Evolutionary conservation across 2,329 filamentous ascomycete species (phyloP), one percentile per base, ranked within the genome.

Genomic region (Cercospora janseana): DNA sequence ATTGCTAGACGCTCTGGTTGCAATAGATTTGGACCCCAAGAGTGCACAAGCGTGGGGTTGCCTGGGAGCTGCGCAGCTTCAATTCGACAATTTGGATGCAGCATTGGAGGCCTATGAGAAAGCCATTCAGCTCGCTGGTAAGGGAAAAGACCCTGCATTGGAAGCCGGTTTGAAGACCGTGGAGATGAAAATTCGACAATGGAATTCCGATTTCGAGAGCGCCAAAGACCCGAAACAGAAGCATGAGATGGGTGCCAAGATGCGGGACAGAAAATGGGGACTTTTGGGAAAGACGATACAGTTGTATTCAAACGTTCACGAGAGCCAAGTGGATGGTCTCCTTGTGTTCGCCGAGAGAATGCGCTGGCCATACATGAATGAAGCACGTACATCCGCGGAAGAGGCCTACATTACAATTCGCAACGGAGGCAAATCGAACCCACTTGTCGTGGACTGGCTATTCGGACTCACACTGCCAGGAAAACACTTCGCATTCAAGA

Each of bases 301-400:
- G 3, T 43, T 43, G 23, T 18, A 43, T 7, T 43, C 40, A 1
- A 23, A 29, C n/a, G 40, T 43, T 1, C 40, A 43, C 20, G 40
- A 43, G 24, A 43, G 40, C 26, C 40, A 43, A 43, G 40, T 43
- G 9, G 40, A 43, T 24, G 40, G 40, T 16, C 40, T 43, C 12
- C 40, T 43, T 0, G 18, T 4, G 13, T 43, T 43, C n/a, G 40
- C 40, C 6, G 40, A 43, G 2, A 31, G 6, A 4, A 29, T 43
- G 40, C 40, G 40, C 10, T 43, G 40, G 40, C 40, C 40, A 6
- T 43, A 43, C 4, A n/a, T 12, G 7, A 43, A 28, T 13, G 40
- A 43, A 23, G 40, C 16, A 13, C 24, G 40, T n/a, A 26, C 13
- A 6, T 8, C 12, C 3, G 40, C 40, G 7, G 40, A 43, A 10